Conservation (phyloP, 257 asterid species). For the Solanum piurae region DNA sequence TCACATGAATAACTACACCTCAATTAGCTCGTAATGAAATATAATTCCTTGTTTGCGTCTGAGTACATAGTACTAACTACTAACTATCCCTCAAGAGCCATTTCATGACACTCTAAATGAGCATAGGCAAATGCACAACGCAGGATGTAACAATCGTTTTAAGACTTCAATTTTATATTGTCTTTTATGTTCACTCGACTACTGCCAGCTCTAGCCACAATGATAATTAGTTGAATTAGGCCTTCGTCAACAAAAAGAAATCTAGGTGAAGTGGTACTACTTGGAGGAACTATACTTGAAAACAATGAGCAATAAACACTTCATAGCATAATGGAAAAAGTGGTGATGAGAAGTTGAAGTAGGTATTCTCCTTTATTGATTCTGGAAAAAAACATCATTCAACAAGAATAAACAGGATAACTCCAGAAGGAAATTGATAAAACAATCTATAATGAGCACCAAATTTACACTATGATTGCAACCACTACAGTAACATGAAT, state of each 20-base stretch:
- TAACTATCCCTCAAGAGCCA: neutral
- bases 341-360: neutral
- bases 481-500: neutral
- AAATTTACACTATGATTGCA: neutral
- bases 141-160: neutral
- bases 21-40: neutral
- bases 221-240: neutral
- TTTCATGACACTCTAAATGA: neutral
- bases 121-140: neutral
- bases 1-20: neutral
- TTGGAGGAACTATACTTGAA: neutral
- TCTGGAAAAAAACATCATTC: neutral
- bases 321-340: neutral
- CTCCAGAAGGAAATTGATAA: neutral
- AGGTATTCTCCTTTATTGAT: neutral
- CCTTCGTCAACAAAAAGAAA: neutral
- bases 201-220: neutral
- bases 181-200: neutral
- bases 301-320: neutral
- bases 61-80: neutral
- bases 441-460: neutral
- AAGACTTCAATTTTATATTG: neutral
- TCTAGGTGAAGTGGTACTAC: neutral
- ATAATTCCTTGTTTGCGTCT: neutral
- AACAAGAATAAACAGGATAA: neutral